Conservation (phyloP, 2,329 filamentous ascomycete genomes). For the Nannizziopsis arthrosporioides region DNA sequence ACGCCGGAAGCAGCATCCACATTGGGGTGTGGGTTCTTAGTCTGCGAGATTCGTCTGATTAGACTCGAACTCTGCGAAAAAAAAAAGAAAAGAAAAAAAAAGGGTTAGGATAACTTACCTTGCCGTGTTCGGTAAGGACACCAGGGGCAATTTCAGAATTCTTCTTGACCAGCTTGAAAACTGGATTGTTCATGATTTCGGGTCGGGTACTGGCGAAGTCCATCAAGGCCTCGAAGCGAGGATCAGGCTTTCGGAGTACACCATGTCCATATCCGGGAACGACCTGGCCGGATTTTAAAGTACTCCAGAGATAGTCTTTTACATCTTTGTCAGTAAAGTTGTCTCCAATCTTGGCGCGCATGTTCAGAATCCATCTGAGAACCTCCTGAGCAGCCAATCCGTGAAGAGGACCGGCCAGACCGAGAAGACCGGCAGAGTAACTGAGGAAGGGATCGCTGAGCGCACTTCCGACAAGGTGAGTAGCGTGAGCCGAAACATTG, state of each 20-base stretch:
- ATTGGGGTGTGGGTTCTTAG: conserved; percentile 95
- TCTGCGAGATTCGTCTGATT: conserved; percentile 36
- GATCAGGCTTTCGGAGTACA: conserved; percentile 91
- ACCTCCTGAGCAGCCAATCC: conserved; percentile 94
- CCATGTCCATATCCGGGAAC: conserved; percentile 93
- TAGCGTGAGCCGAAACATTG: conserved; percentile 91
- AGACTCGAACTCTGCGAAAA: background rate
- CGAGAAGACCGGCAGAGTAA: conserved; percentile 90
- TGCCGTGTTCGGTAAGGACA: conserved; percentile 88
- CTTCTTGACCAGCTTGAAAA: conserved; percentile 88
- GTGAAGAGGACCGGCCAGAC: conserved; percentile 85
- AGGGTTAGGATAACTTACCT: conserved; percentile 38
- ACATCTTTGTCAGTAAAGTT: conserved; percentile 72
- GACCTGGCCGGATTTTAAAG: conserved; percentile 84
- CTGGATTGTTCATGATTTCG: conserved; percentile 73
- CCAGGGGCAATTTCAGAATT: conserved; percentile 84
- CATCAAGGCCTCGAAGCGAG: conserved; percentile 92
- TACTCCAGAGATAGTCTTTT: conserved; percentile 80
- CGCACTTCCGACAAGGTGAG: conserved; percentile 87
- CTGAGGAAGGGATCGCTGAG: conserved; percentile 91
- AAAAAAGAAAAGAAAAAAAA: conserved; percentile 6
- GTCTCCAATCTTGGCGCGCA: conserved; percentile 76
- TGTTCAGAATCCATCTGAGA: conserved; percentile 88
- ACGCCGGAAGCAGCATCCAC: conserved; percentile 90
- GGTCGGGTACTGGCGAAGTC: conserved; percentile 79